Conservation (phyloP, 257 asterid genomes). For the Rhazya stricta region DNA sequence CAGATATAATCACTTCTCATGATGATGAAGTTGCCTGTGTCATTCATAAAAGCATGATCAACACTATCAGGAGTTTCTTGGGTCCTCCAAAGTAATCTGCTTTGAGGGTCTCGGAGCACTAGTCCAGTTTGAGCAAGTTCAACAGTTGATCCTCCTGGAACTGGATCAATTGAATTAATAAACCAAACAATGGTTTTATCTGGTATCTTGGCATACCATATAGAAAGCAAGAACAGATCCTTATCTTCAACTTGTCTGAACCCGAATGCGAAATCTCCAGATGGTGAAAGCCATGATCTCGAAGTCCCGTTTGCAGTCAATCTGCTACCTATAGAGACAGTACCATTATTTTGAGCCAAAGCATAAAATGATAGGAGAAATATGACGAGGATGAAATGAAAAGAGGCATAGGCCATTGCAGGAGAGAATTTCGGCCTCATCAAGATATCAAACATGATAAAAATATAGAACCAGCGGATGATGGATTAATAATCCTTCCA, state of each 20-base stretch:
- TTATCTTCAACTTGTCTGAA: slow-evolving; percentile 26
- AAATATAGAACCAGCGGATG: not conserved
- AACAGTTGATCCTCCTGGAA: slow-evolving; percentile 40
- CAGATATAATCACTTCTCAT: slow-evolving; percentile 9
- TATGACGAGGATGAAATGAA: slow-evolving; percentile 7
- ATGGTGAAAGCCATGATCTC: slow-evolving; percentile 56
- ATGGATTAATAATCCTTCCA: too few relatives aligned
- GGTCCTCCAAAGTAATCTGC: slow-evolving; percentile 22
- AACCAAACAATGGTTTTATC: slow-evolving; percentile 50
- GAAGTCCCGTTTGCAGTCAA: slow-evolving; percentile 30
- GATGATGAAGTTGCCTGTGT: slow-evolving; percentile 54
- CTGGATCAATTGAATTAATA: slow-evolving; percentile 23
- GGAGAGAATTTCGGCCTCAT: not conserved
- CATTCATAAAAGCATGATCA: slow-evolving; percentile 37
- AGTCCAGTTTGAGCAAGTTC: slow-evolving; percentile 29
- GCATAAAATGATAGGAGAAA: slow-evolving; percentile 14
- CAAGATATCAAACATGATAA: not conserved
- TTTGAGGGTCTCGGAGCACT: slow-evolving; percentile 36
- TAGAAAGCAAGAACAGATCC: slow-evolving; percentile 38
- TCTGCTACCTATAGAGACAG: slow-evolving; percentile 17
- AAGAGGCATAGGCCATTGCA: slow-evolving; percentile 13
- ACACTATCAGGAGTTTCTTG: slow-evolving; percentile 3
- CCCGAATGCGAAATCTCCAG: slow-evolving; percentile 57
- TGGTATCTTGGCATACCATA: slow-evolving; percentile 49
- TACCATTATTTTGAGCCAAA: slow-evolving; percentile 32